Percentiles rank a stretch among this genome's conserved stretches.
Evolutionary conservation across 2,329 filamentous ascomycete genomes (phyloP).

Genomic region (Dactylellina drechsleri): DNA sequence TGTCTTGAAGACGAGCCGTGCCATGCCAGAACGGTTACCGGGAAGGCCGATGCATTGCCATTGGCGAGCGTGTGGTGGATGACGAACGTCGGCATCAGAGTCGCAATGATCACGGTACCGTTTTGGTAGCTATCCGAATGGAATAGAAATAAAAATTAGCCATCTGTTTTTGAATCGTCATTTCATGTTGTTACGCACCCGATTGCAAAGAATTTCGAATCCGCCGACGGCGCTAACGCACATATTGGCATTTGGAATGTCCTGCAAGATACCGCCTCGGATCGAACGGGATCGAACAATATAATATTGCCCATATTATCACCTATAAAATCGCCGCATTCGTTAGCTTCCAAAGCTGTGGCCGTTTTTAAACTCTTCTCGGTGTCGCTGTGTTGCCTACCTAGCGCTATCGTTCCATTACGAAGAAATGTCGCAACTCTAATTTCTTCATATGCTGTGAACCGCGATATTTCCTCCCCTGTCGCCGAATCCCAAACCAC

Average conservation of each 20-base stretch:
- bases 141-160: conserved; percentile 5
- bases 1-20: conserved; percentile 95
- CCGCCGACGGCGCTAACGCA: conserved; percentile 85
- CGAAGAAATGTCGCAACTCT: conserved; percentile 92
- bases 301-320: conserved; percentile 93
- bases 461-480: conserved; percentile 88
- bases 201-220: conserved; percentile 95
- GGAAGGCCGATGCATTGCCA: conserved; percentile 79
- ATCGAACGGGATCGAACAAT: conserved; percentile 90
- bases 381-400: conserved; percentile 67
- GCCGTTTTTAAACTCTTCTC: neutral
- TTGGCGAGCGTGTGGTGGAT: conserved; percentile 93
- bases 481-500: conserved; percentile 98
- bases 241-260: conserved; percentile 96
- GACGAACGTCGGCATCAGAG: conserved; percentile 88
- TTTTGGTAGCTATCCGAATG: conserved; percentile 80
- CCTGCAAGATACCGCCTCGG: conserved; percentile 87
- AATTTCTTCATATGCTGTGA: conserved; percentile 88
- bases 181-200: conserved; percentile 70
- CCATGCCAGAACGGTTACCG: conserved; percentile 88
- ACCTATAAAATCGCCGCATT: conserved; percentile 67
- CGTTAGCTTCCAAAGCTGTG: conserved; percentile 34
- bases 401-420: conserved; percentile 96
- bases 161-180: conserved; percentile 3
- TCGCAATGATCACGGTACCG: conserved; percentile 89